Evolutionary conservation across 371 early-diverging fungal species (phyloP).

Genomic region (Circinella umbellata): DNA sequence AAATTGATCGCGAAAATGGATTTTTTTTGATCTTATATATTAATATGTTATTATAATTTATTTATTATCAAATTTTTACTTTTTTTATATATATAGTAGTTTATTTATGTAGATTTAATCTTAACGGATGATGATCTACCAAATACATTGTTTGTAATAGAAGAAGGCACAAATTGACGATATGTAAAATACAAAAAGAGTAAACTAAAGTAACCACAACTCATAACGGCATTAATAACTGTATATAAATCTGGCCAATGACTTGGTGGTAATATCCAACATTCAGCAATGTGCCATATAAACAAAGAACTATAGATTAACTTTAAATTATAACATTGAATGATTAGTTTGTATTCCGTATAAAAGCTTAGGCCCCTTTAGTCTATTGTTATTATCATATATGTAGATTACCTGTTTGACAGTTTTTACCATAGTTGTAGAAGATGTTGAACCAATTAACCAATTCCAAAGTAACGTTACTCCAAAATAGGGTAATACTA

Average conservation of each 20-base stretch:
- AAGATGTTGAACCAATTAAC: slow-evolving; percentile 41
- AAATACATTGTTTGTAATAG: not conserved
- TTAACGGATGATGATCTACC: not conserved
- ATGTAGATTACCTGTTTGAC: not conserved
- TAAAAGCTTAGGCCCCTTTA: no score
- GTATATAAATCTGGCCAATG: slow-evolving; percentile 81
- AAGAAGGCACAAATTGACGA: slow-evolving; percentile 8
- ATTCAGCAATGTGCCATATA: slow-evolving; percentile 65
- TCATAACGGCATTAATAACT: slow-evolving; percentile 77
- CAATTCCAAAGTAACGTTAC: slow-evolving; percentile 73
- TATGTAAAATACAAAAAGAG: slow-evolving; percentile 70
- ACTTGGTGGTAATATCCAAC: slow-evolving; percentile 63
- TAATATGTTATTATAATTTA: not conserved
- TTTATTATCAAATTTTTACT: not conserved
- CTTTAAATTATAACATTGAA: slow-evolving; percentile 21
- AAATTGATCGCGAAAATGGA: no score
- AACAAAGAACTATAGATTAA: slow-evolving; percentile 54
- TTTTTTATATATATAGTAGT: no score
- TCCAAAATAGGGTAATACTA: slow-evolving; percentile 70
- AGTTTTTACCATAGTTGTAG: slow-evolving; percentile 13
- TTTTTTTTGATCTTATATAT: no score
- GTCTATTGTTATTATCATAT: no score
- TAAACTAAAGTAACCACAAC: slow-evolving; percentile 67
- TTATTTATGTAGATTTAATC: slow-evolving; percentile 5
- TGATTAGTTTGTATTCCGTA: not conserved